Conservation (phyloP, 345 rosid species). For the Kandelia obovata region DNA sequence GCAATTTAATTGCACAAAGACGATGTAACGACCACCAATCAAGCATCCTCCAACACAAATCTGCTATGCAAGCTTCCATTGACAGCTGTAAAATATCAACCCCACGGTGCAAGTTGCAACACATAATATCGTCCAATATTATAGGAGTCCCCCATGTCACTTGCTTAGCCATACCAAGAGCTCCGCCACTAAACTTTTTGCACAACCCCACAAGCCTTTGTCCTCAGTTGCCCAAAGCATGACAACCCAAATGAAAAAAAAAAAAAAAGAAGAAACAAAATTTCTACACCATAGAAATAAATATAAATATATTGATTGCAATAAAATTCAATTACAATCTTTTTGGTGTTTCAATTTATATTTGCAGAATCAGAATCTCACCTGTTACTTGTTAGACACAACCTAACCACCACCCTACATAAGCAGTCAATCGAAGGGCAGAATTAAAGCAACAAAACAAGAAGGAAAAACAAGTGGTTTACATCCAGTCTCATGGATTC, state of each 20-base stretch:
- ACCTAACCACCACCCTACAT: neutral
- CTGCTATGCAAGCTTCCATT: neutral
- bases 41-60: neutral
- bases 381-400: conserved; percentile 6
- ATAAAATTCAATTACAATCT: too few relatives aligned
- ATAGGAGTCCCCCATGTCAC: too few relatives aligned
- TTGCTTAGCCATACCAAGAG: neutral
- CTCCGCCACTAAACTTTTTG: too few relatives aligned
- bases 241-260: conserved; percentile 5
- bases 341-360: neutral
- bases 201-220: conserved; percentile 8
- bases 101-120: too few relatives aligned
- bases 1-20: neutral
- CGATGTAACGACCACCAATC: neutral
- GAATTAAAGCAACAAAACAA: neutral
- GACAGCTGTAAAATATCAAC: conserved; percentile 23
- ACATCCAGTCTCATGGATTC: conserved; percentile 12
- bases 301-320: too few relatives aligned
- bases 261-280: too few relatives aligned
- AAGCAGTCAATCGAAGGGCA: neutral
- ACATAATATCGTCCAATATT: too few relatives aligned
- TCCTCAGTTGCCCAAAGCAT: conserved; percentile 2
- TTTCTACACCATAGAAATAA: too few relatives aligned
- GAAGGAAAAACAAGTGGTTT: conserved; percentile 6
- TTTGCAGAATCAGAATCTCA: conserved; percentile 26